Base-by-base conservation (phyloP, 352 stramenopile species). In the Phytophthora boehmeriae region DNA sequence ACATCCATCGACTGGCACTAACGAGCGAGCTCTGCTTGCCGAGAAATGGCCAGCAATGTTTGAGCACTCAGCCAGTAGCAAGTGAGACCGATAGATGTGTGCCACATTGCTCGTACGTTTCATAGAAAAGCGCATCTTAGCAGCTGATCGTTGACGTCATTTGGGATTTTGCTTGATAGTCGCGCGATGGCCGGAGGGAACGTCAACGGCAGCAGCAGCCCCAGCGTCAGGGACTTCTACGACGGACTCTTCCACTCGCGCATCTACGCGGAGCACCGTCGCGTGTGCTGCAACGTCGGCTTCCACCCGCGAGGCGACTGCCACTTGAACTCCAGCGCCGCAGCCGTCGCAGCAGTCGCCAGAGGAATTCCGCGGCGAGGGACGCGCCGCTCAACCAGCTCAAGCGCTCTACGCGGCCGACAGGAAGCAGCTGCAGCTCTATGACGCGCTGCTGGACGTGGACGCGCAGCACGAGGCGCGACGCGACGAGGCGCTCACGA, bases 241-340 rank as follows among this genome's bases (percentile, higher is more conserved):
- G 79, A 92, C 63, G 77, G 83, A 17, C 63, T 92, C 50, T 92
- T 86, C 74, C 74, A 86, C 72, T 90, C 83, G 42, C 73, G 73
- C 23, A 66, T 92, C 44, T 92, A 79, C 69, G 63, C 73, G 3
- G 45, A 80, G 46, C 73, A 86, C 65, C 83, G 90, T 52, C 83
- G 75, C 58, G 70, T 90, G 39, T 80, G 80, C 38, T 90, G 79
- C 68, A 92, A 92, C 62, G 68, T 90, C 6, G 83, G 80, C 41
- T 92, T 83, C 57, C 65, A 79, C 50, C 62, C 68, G 6, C 49
- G 67, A n/a, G 56, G 48, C 30, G 42, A 67, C 13, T 52, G 42
- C 10, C 56, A 64, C 27, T 34, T 66, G 8, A 68, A 54, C 27
- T 68, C 71, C n/a, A 66, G 51, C 48, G 55, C 58, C 14, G 59